Evolutionary conservation across 345 rosid genomes (phyloP), one percentile per base, ranked within the genome.

Genomic region (Arabis hirsuta): DNA sequence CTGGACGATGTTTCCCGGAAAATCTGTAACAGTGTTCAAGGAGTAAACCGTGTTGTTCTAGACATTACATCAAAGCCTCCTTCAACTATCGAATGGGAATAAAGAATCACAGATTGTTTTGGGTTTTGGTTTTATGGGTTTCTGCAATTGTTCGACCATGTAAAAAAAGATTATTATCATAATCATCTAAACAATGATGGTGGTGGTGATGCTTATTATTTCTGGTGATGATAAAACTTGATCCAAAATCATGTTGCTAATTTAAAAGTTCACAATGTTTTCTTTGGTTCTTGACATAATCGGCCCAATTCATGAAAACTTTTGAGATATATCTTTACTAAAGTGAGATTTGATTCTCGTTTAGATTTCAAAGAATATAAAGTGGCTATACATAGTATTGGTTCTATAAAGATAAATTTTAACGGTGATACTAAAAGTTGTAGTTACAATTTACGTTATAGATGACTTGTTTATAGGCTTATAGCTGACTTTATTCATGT

Each of bases 31-130:
- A 86, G 82, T n/a, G 98, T 92, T 46, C 85, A 92, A 13, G 99
- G 98, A 45, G 97, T 96, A 38, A 96, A 96, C 81, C 85, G 98
- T 73, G 96, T 96, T 72, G 96, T 90, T 78, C 98, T 79, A 77
- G 99, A 96, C 83, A 95, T 95, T 16, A 91, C 99, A 67, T 92
- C 98, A 7, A 95, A 95, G 83, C 99, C 99, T 69, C 99, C 98
- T 29, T 91, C 99, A 63, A 95, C 98, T 3, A 95, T 95, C 38
- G 99, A 95, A 68, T 92, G 99, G 99, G 96, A 95, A 80, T 95
- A 77, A 86, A 58, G 4, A 51, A 4, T 34, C 13, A 24, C 43
- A 36, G 8, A 45, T 67, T 5, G 1, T 14, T 9, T 67, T 20
- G 71, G 46, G 44, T 55, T 47, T 46, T 69, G 46, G 46, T 14